A percentile compares a stretch with the other conserved stretches of the same genome.
Conservation (phyloP, 2,329 filamentous ascomycete species). For the Pseudocercospora pini-densiflorae region DNA sequence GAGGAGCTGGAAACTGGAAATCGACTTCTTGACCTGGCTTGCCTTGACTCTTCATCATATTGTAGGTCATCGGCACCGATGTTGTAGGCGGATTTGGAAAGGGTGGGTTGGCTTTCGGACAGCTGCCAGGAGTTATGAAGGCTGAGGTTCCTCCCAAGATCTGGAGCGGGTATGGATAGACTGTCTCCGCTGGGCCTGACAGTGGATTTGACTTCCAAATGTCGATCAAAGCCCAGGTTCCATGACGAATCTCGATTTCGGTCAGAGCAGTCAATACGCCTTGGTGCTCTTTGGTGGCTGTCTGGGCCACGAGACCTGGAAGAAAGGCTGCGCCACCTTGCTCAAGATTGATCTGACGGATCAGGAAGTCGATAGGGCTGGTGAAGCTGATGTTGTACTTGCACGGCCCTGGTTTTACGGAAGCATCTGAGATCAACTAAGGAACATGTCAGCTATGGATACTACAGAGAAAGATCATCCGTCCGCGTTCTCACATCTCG, state of each 20-base stretch:
- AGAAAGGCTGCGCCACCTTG: conserved; percentile 48
- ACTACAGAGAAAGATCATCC: background rate
- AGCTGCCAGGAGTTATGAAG: conserved; percentile 41
- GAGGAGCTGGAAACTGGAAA: conserved; percentile 23
- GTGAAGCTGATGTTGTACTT: conserved; percentile 39
- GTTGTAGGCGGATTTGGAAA: conserved; percentile 46
- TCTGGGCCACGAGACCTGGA: conserved; percentile 44
- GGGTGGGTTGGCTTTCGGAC: conserved; percentile 43
- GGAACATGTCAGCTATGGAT: background rate
- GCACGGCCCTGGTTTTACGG: conserved; percentile 48
- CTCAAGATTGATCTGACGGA: conserved; percentile 44
- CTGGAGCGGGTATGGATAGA: conserved; percentile 50
- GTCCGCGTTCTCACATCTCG: conserved; percentile 30
- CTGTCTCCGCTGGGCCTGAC: conserved; percentile 47
- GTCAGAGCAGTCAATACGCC: conserved; percentile 47
- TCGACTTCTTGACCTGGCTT: conserved; percentile 40
- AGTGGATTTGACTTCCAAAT: conserved; percentile 49
- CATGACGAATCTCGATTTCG: conserved; percentile 47
- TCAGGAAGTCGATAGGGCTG: conserved; percentile 33
- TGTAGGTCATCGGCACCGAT: conserved; percentile 35
- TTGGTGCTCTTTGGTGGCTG: conserved; percentile 40
- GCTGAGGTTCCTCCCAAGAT: conserved; percentile 46
- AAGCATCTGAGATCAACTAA: conserved; percentile 47
- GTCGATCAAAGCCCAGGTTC: conserved; percentile 49
- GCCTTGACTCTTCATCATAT: conserved; percentile 35